phyloP scores from a whole-genome alignment of 2,329 filamentous ascomycete species.

The Stachybotrys chlorohalonatus region DNA sequence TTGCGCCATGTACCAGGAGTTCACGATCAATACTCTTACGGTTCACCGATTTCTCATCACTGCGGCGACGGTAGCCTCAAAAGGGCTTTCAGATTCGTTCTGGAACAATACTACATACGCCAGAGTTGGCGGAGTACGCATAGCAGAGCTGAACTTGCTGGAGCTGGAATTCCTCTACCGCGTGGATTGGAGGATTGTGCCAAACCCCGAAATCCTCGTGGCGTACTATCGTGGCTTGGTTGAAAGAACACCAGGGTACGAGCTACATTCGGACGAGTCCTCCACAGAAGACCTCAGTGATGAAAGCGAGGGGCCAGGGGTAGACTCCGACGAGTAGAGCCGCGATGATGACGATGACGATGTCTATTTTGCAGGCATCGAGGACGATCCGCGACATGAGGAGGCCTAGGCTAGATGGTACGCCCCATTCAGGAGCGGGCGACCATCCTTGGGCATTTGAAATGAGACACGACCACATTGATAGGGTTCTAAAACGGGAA shows the following conservation, averaged over 20 bases:
- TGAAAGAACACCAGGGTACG: conserved; percentile 50
- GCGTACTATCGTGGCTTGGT: conserved; percentile 90
- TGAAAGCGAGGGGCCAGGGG: conserved; percentile 23
- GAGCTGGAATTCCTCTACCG: conserved; percentile 90
- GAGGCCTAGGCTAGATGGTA: too few relatives aligned
- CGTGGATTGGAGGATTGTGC: conserved; percentile 95
- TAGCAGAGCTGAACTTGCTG: conserved; percentile 80
- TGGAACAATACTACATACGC: conserved; percentile 98
- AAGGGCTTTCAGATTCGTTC: conserved; percentile 92
- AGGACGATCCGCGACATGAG: too few relatives aligned
- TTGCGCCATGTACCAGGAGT: conserved; percentile 84
- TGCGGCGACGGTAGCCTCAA: conserved; percentile 88
- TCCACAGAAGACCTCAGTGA: conserved; percentile 21
- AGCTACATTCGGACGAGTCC: conserved; percentile 31
- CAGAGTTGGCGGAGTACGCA: conserved; percentile 81
- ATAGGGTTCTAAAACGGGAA: neutral
- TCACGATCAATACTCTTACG: conserved; percentile 92
- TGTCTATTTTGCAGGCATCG: too few relatives aligned
- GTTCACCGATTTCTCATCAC: conserved; percentile 97
- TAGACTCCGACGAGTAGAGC: conserved; percentile 10
- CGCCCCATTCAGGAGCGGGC: too few relatives aligned
- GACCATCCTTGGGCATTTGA: neutral
- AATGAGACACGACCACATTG: neutral
- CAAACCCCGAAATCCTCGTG: conserved; percentile 84
- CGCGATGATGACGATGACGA: neutral